phyloP scores from a whole-genome alignment of 139 green algal species.

The Yamagishiella unicocca region DNA sequence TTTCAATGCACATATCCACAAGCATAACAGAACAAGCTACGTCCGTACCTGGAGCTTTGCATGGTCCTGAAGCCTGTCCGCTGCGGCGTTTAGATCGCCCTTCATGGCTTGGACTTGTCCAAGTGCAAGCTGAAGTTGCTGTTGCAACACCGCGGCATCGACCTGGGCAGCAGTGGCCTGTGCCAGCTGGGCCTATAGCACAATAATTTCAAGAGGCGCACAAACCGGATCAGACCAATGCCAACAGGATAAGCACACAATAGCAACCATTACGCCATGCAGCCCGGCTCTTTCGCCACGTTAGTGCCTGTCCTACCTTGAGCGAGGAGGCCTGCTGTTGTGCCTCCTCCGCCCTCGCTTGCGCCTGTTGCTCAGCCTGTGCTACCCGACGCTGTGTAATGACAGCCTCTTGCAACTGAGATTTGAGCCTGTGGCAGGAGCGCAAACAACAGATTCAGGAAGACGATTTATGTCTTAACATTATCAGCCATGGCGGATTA shows the following conservation, averaged over 20 bases:
- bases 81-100: neutral
- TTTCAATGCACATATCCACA: too few species aligned
- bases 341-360: neutral
- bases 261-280: neutral
- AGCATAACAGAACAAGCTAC: too few species aligned
- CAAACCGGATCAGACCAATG: too few species aligned
- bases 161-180: neutral
- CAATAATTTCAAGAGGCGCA: too few species aligned
- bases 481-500: too few species aligned
- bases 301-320: constrained; percentile 36
- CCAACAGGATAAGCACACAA: neutral
- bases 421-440: constrained; percentile 3
- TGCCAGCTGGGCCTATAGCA: constrained; percentile 12
- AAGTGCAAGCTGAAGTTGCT: neutral
- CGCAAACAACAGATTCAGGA: neutral
- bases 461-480: too few species aligned
- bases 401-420: constrained; percentile 1
- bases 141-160: neutral
- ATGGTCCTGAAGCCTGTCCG: constrained; percentile 3
- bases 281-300: too few species aligned
- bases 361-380: constrained; percentile 2
- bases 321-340: neutral
- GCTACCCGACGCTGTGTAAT: neutral
- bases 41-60: constrained; percentile 15
- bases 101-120: constrained; percentile 29